Percentiles rank a stretch among this genome's conserved stretches.
These are phyloP conservation scores for Botrytis paeoniae DNA, from an alignment of 2,329 filamentous ascomycete genomes.

Conservation along the genomic window DNA sequence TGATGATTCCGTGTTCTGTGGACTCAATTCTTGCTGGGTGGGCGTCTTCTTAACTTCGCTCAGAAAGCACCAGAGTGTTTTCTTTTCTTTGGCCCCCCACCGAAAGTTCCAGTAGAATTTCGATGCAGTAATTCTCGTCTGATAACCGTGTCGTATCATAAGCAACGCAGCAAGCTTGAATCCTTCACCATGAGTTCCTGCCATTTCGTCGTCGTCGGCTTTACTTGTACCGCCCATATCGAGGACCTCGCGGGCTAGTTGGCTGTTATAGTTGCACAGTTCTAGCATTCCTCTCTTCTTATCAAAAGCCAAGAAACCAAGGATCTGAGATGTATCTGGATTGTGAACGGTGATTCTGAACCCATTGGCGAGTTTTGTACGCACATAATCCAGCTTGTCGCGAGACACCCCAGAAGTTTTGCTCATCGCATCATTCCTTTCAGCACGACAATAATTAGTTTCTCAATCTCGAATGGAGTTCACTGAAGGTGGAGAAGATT, in stretches of 20 bases:
- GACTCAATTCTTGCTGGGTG: not conserved
- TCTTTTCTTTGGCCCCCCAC: constrained; percentile 20
- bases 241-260: constrained; percentile 22
- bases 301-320: not conserved
- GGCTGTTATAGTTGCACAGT: constrained; percentile 5
- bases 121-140: constrained; percentile 22
- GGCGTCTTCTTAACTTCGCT: constrained; percentile 3
- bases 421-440: not conserved
- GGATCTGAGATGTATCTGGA: not conserved
- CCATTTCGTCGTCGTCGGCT: constrained; percentile 7
- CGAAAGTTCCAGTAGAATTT: constrained; percentile 28
- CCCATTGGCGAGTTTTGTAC: not conserved
- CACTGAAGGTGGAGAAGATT: not conserved
- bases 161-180: constrained; percentile 35
- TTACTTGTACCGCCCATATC: constrained; percentile 26
- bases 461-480: not conserved
- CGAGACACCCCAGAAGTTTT: not conserved
- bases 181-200: constrained; percentile 35
- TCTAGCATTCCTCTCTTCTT: not conserved
- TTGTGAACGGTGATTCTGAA: not conserved
- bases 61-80: constrained; percentile 23
- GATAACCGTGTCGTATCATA: constrained; percentile 30
- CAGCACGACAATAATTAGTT: not conserved
- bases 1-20: not conserved
- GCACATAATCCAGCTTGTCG: not conserved